Evolutionary conservation across 805 yeast genomes (phyloP), one percentile per base, ranked within the genome.

Genomic region (Kodamaea hsintzibuensis): DNA sequence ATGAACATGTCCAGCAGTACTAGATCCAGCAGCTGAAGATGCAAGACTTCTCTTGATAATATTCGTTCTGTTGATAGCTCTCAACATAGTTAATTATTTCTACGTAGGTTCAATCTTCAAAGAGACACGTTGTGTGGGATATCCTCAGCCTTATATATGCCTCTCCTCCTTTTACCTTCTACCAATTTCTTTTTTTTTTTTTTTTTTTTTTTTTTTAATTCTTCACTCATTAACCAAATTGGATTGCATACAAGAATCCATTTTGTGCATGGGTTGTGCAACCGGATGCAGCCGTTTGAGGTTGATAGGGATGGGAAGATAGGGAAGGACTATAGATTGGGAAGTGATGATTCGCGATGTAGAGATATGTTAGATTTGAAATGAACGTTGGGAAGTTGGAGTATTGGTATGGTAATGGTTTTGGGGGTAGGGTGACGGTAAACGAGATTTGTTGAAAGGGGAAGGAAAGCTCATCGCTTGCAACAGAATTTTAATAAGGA

Each of bases 261-360:
- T 48, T 48, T 44, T 48, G 51, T 25, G 12, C 17, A 16, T 25
- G 27, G 44, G 17, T 27, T 48, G 3, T 12, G 13, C 10, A 30
- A 47, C 51, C 51, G 51, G 51, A 27, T 16, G 46, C 51, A 48
- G 51, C 51, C 51, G 51, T 33, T 33, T 48, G 40, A 9, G 6
- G 42, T n/a, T n/a, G 18, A 30, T 13, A 18, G 47, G 27, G 7
- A 18, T 3, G 35, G n/a, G 47, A 25, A 27, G 37, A 43, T 25
- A 25, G 47, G 14, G 35, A 25, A 43, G 25, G 14, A 3, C 18
- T 22, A 17, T 16, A 18, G 14, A 18, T 37, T 3, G 39, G 39
- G 39, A 3, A 37, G 39, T n/a, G n/a, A n/a, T n/a, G n/a, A n/a
- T n/a, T 37, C 16, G 40, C n/a, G 40, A 6, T 9, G n/a, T 9